Percentiles rank a stretch among this genome's conserved stretches.
phyloP scores from a whole-genome alignment of 2,329 filamentous ascomycete genomes.

The Penicillium sp. region DNA sequence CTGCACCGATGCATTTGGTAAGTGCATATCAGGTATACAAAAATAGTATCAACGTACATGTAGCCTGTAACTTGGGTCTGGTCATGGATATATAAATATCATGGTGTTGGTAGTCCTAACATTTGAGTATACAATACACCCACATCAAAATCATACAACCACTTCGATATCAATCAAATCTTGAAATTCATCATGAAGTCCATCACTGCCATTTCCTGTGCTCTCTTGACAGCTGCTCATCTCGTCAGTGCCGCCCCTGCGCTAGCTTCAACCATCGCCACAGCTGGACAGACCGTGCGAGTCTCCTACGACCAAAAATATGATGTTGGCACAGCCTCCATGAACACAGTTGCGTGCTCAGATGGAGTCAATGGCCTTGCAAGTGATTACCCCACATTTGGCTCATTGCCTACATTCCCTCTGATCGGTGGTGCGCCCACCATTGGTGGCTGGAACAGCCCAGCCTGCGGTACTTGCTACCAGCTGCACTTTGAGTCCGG shows the following conservation, averaged over 20 bases:
- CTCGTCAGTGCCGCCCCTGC: slow-evolving; percentile 25
- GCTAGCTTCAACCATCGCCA: slow-evolving; percentile 13
- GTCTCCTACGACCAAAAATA: slow-evolving; percentile 75
- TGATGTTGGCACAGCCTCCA: slow-evolving; percentile 59
- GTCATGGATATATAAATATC: slow-evolving; percentile 15
- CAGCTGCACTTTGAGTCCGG: slow-evolving; percentile 47
- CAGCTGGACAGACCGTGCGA: slow-evolving; percentile 26
- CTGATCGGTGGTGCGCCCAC: slow-evolving; percentile 52
- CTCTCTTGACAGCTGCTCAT: slow-evolving; percentile 23
- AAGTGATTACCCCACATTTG: slow-evolving; percentile 41
- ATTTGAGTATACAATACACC: not conserved
- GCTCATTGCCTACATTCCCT: slow-evolving; percentile 48
- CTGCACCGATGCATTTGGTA: slow-evolving; percentile 8
- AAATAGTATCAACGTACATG: slow-evolving; percentile 11
- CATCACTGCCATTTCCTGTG: slow-evolving; percentile 17
- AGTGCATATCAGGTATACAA: not conserved
- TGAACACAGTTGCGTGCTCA: slow-evolving; percentile 54
- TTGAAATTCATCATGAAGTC: slow-evolving; percentile 26
- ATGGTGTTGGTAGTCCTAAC: not conserved
- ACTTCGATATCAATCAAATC: not conserved
- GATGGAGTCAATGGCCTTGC: slow-evolving; percentile 38
- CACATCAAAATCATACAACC: too few relatives aligned
- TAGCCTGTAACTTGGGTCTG: not conserved
- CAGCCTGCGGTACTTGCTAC: slow-evolving; percentile 56
- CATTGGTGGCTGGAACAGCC: slow-evolving; percentile 48